Base-by-base conservation (phyloP, 345 rosid genomes). In the Eucalyptus pauciflora region DNA sequence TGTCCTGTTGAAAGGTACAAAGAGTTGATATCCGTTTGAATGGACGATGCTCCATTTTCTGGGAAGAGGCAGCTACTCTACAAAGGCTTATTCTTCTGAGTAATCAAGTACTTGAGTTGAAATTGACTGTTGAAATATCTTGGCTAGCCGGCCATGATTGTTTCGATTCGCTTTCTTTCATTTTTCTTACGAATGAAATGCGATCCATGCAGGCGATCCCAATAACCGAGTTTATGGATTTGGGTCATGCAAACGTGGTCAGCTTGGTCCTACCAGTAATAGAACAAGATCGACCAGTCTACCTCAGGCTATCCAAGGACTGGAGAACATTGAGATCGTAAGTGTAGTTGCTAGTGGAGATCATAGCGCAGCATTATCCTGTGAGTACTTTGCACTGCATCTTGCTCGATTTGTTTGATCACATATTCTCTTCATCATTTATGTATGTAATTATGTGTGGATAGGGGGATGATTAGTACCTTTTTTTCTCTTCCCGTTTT, bases 241-340 rank as follows among this genome's bases (percentile, higher is more conserved):
- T 90, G 99, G 99, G 50, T 94, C 95, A 31, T 96, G 97, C 89
- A 98, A 95, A 87, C 98, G 96, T 25, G 98, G 99, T 89, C 99
- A 98, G 87, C 89, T 97, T 88, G 99, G 98, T 89, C 51, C 94
- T 86, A 90, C 93, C 46, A 89, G 49, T 48, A 93, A 92, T 62
- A 93, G 51, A 89, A 69, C 91, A 50, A 95, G 92, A 89, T 95
- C 94, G 2, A 88, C 93, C 37, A 90, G 89, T 89, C 89, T 94
- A 92, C 99, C 99, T 13, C 93, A 92, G 76, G 13, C 80, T 79
- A 92, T 92, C 20, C 89, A 89, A 18, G 98, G 99, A 89, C 88
- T 96, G 81, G 93, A 95, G 86, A 91, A 90, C 90, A 89, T 93
- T 85, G 92, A 94, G 86, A 87, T 97, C 67, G 88, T 87, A 87